Percentiles rank a stretch among this genome's conserved stretches.
These are phyloP conservation scores for Penicillium salamii DNA, from an alignment of 495 filamentous ascomycete genomes.

Conservation along the genomic window DNA sequence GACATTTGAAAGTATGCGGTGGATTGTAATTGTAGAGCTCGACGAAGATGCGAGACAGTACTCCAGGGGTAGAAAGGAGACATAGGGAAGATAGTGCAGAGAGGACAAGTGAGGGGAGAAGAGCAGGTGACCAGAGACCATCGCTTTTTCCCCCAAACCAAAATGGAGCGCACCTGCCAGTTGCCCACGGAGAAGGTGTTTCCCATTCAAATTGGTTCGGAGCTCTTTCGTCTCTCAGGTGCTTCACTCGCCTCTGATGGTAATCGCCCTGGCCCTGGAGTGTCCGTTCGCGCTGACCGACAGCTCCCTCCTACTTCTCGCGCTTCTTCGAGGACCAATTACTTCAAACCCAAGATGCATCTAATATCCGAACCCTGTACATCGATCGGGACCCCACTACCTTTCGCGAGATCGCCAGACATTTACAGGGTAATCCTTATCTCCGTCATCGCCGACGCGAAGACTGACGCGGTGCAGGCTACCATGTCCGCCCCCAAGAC, in stretches of 20 bases:
- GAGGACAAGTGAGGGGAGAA: too few relatives aligned
- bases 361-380: slow-evolving; percentile 69
- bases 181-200: slow-evolving; percentile 71
- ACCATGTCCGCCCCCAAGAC: slow-evolving; percentile 81
- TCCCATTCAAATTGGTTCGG: slow-evolving; percentile 88
- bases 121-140: too few relatives aligned
- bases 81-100: too few relatives aligned
- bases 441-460: not conserved
- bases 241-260: slow-evolving; percentile 94
- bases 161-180: slow-evolving; percentile 12
- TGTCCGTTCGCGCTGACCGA: slow-evolving; percentile 21
- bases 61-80: too few relatives aligned
- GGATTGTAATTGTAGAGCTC: too few relatives aligned
- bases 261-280: slow-evolving; percentile 45
- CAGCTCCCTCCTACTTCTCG: slow-evolving; percentile 97
- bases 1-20: too few relatives aligned
- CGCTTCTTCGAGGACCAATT: slow-evolving; percentile 89
- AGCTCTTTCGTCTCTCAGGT: slow-evolving; percentile 90
- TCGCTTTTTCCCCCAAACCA: not conserved
- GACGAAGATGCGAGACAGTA: too few relatives aligned
- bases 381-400: slow-evolving; percentile 93
- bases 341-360: slow-evolving; percentile 51
- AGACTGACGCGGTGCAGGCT: slow-evolving; percentile 49
- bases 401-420: slow-evolving; percentile 83
- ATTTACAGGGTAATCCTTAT: slow-evolving; percentile 69